phyloP scores from a whole-genome alignment of 768 basidiomycete species.

The Cantharellus anzutake region DNA sequence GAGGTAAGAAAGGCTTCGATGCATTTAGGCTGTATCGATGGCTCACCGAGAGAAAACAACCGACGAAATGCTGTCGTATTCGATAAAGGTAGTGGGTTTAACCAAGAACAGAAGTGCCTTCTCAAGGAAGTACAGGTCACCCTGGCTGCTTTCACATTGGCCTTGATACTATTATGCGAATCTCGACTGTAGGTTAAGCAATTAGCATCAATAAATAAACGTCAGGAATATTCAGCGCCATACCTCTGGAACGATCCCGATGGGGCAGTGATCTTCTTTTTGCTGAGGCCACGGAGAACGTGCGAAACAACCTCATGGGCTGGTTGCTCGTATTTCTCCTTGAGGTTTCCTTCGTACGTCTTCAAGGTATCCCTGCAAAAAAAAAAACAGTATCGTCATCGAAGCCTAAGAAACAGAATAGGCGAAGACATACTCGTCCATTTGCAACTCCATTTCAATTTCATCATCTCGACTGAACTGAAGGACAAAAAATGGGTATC shows the following conservation, averaged over 20 bases:
- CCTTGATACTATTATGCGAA: conserved; percentile 90
- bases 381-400: background rate
- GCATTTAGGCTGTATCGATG: background rate
- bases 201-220: background rate
- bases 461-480: conserved; percentile 96
- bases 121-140: conserved; percentile 94
- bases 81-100: conserved; percentile 81
- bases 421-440: conserved; percentile 51
- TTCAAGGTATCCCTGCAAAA: conserved; percentile 42
- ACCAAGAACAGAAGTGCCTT: conserved; percentile 97
- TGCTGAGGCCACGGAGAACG: conserved; percentile 78
- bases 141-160: conserved; percentile 94
- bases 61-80: conserved; percentile 75
- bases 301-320: conserved; percentile 90
- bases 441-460: conserved; percentile 85
- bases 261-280: conserved; percentile 75
- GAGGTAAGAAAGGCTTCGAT: background rate
- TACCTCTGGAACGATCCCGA: conserved; percentile 1
- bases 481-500: conserved; percentile 96
- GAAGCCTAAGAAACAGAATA: background rate
- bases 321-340: conserved; percentile 87
- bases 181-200: conserved; percentile 36
- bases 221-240: background rate
- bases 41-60: conserved; percentile 64
- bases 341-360: conserved; percentile 50